phyloP scores from a whole-genome alignment of 2,329 filamentous ascomycete species.

The Cordyceps farinosa region DNA sequence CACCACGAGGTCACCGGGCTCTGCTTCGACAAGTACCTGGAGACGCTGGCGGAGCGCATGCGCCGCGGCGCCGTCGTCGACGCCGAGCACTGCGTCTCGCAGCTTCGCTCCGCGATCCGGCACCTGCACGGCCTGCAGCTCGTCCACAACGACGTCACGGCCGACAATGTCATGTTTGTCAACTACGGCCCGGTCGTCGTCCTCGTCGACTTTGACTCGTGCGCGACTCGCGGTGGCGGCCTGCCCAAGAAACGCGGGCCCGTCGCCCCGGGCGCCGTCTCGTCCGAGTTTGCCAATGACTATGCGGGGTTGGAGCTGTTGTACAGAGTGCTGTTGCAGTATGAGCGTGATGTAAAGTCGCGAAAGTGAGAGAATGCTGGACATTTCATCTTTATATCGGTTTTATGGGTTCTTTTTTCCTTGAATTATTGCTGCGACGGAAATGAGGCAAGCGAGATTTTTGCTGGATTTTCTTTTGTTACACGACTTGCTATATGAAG shows the following conservation, averaged over 20 bases:
- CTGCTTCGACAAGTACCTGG: not conserved
- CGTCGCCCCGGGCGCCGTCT: not conserved
- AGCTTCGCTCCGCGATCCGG: not conserved
- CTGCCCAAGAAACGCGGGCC: not conserved
- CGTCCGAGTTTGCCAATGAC: conserved; percentile 5
- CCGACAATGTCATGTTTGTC: conserved; percentile 6
- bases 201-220: conserved; percentile 6
- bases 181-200: not conserved
- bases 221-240: not conserved
- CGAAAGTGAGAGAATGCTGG: not conserved
- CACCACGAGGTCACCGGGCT: not conserved
- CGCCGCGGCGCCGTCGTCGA: not conserved
- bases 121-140: not conserved
- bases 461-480: not conserved
- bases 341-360: not conserved
- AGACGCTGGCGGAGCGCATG: conserved; percentile 6
- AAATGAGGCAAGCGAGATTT: not conserved
- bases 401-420: not conserved
- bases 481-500: too few relatives aligned
- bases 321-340: not conserved
- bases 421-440: too few relatives aligned
- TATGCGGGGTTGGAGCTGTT: not conserved
- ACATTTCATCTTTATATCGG: not conserved
- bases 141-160: conserved; percentile 1
- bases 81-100: not conserved